Evolutionary conservation across 306 rosid species (phyloP).

Genomic region (Malus asiatica): DNA sequence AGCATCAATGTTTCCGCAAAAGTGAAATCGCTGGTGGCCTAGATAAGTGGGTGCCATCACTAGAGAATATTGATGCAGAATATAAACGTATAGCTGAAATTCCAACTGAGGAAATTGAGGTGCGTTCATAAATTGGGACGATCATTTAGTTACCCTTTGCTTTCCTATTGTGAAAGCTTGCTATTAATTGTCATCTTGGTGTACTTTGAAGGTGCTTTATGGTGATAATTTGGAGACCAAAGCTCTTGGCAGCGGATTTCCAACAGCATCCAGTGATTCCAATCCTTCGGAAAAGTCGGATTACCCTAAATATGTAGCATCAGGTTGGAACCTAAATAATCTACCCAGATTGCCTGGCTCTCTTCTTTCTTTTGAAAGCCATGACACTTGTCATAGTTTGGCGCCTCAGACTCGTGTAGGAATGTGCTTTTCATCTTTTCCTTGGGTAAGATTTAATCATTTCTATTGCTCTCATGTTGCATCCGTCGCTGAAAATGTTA

Average conservation of each 20-base stretch:
- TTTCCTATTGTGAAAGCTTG: slow-evolving; percentile 15
- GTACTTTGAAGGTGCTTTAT: slow-evolving; percentile 48
- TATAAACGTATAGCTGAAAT: slow-evolving; percentile 60
- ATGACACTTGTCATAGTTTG: slow-evolving; percentile 31
- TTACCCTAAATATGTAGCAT: slow-evolving; percentile 37
- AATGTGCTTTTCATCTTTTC: slow-evolving; percentile 73
- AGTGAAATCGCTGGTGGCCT: slow-evolving; percentile 18
- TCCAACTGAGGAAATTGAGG: slow-evolving; percentile 88
- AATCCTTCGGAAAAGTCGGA: slow-evolving; percentile 17
- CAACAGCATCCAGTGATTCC: slow-evolving; percentile 29
- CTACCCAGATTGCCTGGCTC: slow-evolving; percentile 48
- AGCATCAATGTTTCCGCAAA: slow-evolving; percentile 48
- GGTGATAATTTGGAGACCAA: slow-evolving; percentile 27
- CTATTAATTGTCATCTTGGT: slow-evolving; percentile 21
- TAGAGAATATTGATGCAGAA: slow-evolving; percentile 75
- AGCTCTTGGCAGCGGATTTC: slow-evolving; percentile 63
- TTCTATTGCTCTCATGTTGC: neutral
- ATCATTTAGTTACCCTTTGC: slow-evolving; percentile 11
- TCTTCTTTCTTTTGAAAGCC: slow-evolving; percentile 75
- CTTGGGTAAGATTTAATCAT: slow-evolving; percentile 55
- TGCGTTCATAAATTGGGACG: neutral
- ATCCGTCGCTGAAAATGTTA: neutral
- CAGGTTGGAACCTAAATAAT: slow-evolving; percentile 84
- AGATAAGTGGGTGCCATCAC: slow-evolving; percentile 53
- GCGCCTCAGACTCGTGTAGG: slow-evolving; percentile 51